A percentile compares a stretch with the other conserved stretches of the same genome.
Conservation (phyloP, 2,329 filamentous ascomycete species). For the Aspergillus sp. region DNA sequence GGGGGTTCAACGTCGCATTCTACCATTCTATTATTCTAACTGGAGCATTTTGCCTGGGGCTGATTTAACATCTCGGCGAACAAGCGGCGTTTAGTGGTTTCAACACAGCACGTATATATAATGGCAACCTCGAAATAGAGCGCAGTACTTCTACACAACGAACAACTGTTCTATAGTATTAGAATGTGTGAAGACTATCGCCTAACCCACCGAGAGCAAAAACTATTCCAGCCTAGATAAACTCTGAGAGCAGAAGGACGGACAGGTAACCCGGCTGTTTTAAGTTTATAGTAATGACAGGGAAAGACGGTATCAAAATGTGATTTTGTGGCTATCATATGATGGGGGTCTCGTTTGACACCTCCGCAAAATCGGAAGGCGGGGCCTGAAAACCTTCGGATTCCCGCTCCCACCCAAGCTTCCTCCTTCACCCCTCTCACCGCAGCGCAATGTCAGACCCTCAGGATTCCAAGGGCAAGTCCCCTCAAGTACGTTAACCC, state of each 20-base stretch:
- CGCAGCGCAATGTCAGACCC: slow-evolving; percentile 34
- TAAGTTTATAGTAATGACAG: not conserved
- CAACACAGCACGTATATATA: slow-evolving; percentile 1
- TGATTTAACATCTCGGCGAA: slow-evolving; percentile 1
- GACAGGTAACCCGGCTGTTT: not conserved
- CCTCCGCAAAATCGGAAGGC: slow-evolving; percentile 22
- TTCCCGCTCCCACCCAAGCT: slow-evolving; percentile 18
- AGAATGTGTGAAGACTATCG: not conserved
- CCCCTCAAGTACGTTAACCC: slow-evolving; percentile 19
- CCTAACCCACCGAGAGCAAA: not conserved
- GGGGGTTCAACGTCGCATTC: slow-evolving; percentile 22
- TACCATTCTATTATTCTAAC: slow-evolving; percentile 15
- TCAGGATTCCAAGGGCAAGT: slow-evolving; percentile 35
- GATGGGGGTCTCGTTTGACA: not conserved
- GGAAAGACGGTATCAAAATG: no score
- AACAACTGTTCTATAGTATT: not conserved
- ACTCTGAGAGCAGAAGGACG: not conserved
- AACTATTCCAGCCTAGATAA: not conserved
- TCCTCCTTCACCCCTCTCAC: slow-evolving; percentile 13
- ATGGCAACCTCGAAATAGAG: slow-evolving; percentile 5
- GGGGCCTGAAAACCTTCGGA: slow-evolving; percentile 27
- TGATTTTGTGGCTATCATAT: not conserved
- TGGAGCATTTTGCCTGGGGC: not conserved
- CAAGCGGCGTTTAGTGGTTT: slow-evolving; percentile 3
- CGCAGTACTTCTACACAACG: slow-evolving; percentile 2